Conservation (phyloP, 2,329 filamentous ascomycete species). For the Pseudocercospora cruenta region DNA sequence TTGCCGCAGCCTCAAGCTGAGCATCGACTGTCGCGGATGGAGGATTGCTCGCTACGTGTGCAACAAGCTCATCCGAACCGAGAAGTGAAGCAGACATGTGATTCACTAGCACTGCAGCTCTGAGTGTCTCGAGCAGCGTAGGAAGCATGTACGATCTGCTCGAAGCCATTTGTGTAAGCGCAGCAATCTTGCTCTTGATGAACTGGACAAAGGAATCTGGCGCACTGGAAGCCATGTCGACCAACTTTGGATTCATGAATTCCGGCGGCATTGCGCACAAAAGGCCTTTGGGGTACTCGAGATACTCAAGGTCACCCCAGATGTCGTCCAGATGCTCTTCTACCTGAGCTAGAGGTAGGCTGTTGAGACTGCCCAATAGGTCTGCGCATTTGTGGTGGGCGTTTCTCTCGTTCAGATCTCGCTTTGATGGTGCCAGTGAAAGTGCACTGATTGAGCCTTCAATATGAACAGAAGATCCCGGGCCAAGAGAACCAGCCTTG, state of each 20-base stretch:
- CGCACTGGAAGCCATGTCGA: constrained; percentile 31
- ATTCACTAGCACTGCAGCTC: constrained; percentile 27
- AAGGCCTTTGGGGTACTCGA: constrained; percentile 50
- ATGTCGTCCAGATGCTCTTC: constrained; percentile 38
- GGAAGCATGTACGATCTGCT: constrained; percentile 38
- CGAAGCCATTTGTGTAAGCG: constrained; percentile 30
- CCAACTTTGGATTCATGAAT: constrained; percentile 41
- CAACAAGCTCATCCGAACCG: constrained; percentile 45
- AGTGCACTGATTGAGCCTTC: constrained; percentile 27
- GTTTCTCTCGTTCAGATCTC: constrained; percentile 32
- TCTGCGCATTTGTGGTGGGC: constrained; percentile 29
- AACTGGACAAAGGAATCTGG: constrained; percentile 15
- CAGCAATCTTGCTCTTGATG: constrained; percentile 4
- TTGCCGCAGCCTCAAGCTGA: constrained; percentile 48
- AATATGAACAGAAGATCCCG: constrained; percentile 18
- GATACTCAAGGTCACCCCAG: constrained; percentile 54
- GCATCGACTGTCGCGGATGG: constrained; percentile 50
- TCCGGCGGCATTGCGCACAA: constrained; percentile 43
- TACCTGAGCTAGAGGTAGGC: neutral
- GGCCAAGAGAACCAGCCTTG: constrained; percentile 4
- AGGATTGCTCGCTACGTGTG: constrained; percentile 45
- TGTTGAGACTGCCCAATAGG: constrained; percentile 12
- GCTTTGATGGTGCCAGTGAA: constrained; percentile 28
- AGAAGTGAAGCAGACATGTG: constrained; percentile 40
- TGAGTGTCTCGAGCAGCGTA: constrained; percentile 33